Percentiles rank a stretch among this genome's conserved stretches.
These are phyloP conservation scores for Colletotrichum gigasporum DNA, from an alignment of 2,329 filamentous ascomycete species.

Conservation along the genomic window DNA sequence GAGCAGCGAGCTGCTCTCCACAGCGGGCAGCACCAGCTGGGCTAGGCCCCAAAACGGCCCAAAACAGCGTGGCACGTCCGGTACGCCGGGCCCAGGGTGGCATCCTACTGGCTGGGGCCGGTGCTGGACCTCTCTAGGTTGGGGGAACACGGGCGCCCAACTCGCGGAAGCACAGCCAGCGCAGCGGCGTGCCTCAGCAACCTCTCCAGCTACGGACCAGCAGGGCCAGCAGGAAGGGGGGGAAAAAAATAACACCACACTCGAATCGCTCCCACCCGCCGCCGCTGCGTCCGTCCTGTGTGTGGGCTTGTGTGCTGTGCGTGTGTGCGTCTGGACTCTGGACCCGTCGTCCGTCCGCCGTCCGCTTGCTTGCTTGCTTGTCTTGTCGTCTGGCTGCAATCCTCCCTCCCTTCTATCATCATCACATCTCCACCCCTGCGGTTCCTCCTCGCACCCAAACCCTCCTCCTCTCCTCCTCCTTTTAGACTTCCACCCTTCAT, in stretches of 20 bases:
- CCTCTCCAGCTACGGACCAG: constrained; percentile 1
- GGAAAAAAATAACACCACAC: not conserved
- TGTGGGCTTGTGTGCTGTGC: too few species aligned
- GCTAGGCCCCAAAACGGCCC: constrained; percentile 13
- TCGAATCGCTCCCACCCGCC: not conserved
- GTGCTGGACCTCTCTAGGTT: not conserved
- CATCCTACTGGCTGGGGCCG: constrained; percentile 22
- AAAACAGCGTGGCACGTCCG: constrained; percentile 23
- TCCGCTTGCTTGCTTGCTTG: not conserved
- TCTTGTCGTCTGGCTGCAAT: constrained; percentile 29
- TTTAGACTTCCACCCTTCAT: constrained; percentile 27
- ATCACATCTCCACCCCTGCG: constrained; percentile 32
- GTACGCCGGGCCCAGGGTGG: constrained; percentile 5
- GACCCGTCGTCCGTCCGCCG: constrained; percentile 2
- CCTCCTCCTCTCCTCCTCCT: constrained; percentile 27
- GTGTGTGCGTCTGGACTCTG: too few species aligned
- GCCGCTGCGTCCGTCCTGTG: too few species aligned
- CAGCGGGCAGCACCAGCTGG: constrained; percentile 19
- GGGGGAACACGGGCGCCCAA: constrained; percentile 15
- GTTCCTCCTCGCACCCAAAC: constrained; percentile 28
- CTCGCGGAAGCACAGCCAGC: constrained; percentile 23
- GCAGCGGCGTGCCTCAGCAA: constrained; percentile 8
- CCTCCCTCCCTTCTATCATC: constrained; percentile 31
- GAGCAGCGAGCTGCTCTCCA: not conserved
- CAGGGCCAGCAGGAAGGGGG: not conserved